These are phyloP conservation scores for Suillus lakei DNA, from an alignment of 768 basidiomycete genomes.

Conservation along the genomic window DNA sequence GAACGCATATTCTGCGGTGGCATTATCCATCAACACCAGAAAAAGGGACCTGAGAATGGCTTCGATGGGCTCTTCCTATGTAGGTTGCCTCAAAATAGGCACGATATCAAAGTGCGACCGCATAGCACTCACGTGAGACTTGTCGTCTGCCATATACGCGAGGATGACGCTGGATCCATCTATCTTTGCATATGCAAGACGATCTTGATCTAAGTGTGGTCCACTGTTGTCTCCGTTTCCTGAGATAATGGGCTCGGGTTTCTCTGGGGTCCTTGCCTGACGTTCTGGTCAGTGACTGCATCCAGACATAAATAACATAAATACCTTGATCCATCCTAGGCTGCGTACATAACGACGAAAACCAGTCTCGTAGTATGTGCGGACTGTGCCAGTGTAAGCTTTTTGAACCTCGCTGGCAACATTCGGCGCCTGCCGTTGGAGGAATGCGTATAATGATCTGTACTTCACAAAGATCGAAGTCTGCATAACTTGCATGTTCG, in stretches of 20 bases:
- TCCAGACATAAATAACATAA: slow-evolving; percentile 13
- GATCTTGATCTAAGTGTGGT: slow-evolving; percentile 50
- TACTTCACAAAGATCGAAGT: slow-evolving; percentile 87
- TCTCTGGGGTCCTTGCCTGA: slow-evolving; percentile 73
- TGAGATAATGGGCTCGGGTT: slow-evolving; percentile 63
- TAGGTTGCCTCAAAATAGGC: slow-evolving; percentile 18
- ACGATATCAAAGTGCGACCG: neutral
- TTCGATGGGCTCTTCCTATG: slow-evolving; percentile 82
- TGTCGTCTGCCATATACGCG: slow-evolving; percentile 90
- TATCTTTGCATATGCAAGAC: slow-evolving; percentile 70
- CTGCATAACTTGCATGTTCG: slow-evolving; percentile 93
- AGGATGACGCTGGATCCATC: slow-evolving; percentile 83
- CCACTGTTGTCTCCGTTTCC: slow-evolving; percentile 47
- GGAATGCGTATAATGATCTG: slow-evolving; percentile 78
- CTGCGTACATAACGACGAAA: slow-evolving; percentile 89
- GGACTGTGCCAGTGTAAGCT: slow-evolving; percentile 80
- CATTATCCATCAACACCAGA: slow-evolving; percentile 94
- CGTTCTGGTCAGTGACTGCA: neutral
- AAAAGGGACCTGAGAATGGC: slow-evolving; percentile 83
- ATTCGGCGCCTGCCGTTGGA: slow-evolving; percentile 78
- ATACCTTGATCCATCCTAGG: slow-evolving; percentile 77
- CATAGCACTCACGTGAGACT: slow-evolving; percentile 70
- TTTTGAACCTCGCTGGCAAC: slow-evolving; percentile 89
- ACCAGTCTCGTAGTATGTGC: slow-evolving; percentile 94
- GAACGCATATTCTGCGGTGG: slow-evolving; percentile 90